Percentiles rank a stretch among this genome's conserved stretches.
Conservation (phyloP, 352 stramenopile species). For the Globisporangium splendens region DNA sequence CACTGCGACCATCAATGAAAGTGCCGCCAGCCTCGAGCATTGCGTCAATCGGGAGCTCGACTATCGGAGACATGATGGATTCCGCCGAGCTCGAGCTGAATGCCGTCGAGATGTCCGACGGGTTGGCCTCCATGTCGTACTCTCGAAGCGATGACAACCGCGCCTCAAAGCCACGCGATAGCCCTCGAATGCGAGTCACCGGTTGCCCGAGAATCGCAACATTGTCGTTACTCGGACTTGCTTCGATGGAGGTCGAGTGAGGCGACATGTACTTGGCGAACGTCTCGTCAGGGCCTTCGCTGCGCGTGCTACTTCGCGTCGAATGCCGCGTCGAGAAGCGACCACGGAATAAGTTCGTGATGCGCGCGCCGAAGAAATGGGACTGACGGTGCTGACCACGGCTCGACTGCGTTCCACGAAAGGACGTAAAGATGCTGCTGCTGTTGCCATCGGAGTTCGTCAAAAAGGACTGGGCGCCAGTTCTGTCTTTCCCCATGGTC, state of each 20-base stretch:
- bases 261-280: conserved; percentile 53
- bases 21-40: conserved; percentile 50
- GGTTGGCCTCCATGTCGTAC: conserved; percentile 35
- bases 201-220: conserved; percentile 29
- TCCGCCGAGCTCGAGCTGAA: conserved; percentile 32
- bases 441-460: conserved; percentile 39
- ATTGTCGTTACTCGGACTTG: conserved; percentile 11
- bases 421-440: conserved; percentile 60
- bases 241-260: conserved; percentile 23
- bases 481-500: conserved; percentile 39
- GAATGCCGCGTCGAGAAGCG: conserved; percentile 27
- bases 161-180: conserved; percentile 26
- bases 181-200: conserved; percentile 9
- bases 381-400: conserved; percentile 26
- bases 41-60: conserved; percentile 35
- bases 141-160: conserved; percentile 66
- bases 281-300: conserved; percentile 19
- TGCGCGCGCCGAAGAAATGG: conserved; percentile 29
- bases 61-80: conserved; percentile 48
- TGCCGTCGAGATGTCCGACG: conserved; percentile 35
- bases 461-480: conserved; percentile 22
- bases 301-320: conserved; percentile 31
- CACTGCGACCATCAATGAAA: conserved; percentile 19
- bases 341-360: conserved; percentile 66
- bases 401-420: conserved; percentile 30